Base-by-base conservation (phyloP, 2,329 filamentous ascomycete species). In the Aspergillus awamori region DNA sequence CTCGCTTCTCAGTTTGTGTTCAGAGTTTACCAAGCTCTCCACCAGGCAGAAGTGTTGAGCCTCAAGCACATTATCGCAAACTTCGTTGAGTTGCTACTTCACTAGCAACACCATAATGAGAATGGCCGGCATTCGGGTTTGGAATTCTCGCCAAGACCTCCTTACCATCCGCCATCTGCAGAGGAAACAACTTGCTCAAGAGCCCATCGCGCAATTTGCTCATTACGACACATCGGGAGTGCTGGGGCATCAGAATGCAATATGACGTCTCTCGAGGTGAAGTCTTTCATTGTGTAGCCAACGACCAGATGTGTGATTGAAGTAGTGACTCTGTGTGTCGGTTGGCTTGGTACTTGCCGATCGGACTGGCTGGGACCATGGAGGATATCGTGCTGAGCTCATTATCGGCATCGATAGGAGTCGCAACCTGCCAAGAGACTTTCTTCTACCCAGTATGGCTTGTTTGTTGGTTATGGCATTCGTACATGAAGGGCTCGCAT, bases 281-380 rank as follows among this genome's bases (percentile, higher is more conserved):
- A 38, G 48, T 8, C 72, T 48, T 57, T 79, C 77, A 57, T 78
- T 63, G 67, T 70, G 70, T 52, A 76, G 58, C 72, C 72, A 76
- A 48, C 74, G 65, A 24, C 73, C 74, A 55, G 69, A 67, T 4
- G 70, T 72, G 56, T 74, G 76, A 64, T 51, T 28, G 30, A 64
- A 64, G 28, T 69, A 69, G 49, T 51, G 28, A 20, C 15, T 59
- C 5, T n/a, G 41, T 54, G 38, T 30, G 28, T 30, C 28, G 11
- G 28, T 30, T 30, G 8, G 10, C 10, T 30, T 30, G 3, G 28
- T 30, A 30, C 28, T 30, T 30, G 8, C 8, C 28, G 28, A 30
- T 30, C 28, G 28, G 11, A 30, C 28, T 4, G 11, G 17, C 17
- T 20, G 10, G 10, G 8, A 30, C 28, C 28, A 30, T 1, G 28